Conservation (phyloP, 2,329 filamentous ascomycete genomes). For the Aspergillus costaricaensis region DNA sequence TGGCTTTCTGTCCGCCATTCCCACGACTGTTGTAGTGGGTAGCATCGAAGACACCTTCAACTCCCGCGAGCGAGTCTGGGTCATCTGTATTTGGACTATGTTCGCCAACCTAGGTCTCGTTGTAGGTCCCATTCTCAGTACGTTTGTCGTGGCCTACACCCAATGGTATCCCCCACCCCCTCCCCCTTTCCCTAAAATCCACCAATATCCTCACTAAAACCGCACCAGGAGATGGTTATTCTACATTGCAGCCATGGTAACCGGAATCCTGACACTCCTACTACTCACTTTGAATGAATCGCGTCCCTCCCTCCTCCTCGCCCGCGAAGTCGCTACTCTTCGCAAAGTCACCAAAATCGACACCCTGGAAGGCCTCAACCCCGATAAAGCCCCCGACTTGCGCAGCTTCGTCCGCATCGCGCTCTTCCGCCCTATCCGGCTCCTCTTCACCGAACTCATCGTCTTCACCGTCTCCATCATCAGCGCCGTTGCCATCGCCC, state of each 20-base stretch:
- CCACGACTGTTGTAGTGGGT: conserved; percentile 50
- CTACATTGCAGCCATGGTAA: conserved; percentile 45
- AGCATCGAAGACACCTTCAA: conserved; percentile 56
- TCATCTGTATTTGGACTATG: conserved; percentile 50
- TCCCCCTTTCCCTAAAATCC: not conserved
- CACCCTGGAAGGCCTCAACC: conserved; percentile 37
- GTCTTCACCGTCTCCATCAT: conserved; percentile 48
- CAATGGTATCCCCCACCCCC: conserved; percentile 35
- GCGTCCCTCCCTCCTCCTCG: conserved; percentile 48
- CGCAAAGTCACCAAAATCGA: conserved; percentile 29
- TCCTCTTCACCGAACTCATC: conserved; percentile 52
- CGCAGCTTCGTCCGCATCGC: conserved; percentile 41
- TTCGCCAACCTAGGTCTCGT: conserved; percentile 47
- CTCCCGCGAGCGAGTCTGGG: conserved; percentile 48
- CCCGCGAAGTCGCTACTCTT: conserved; percentile 34
- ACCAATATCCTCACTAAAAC: not conserved
- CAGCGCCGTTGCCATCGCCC: conserved; percentile 45
- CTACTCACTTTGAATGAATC: conserved; percentile 47
- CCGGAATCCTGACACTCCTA: conserved; percentile 36
- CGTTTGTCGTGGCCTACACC: conserved; percentile 41
- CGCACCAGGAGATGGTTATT: conserved; percentile 49
- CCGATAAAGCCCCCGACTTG: conserved; percentile 43
- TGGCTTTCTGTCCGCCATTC: conserved; percentile 51
- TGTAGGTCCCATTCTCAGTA: conserved; percentile 48
- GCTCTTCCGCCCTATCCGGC: conserved; percentile 44